Percentiles rank a stretch among this genome's conserved stretches.
phyloP scores from a whole-genome alignment of 495 filamentous ascomycete species.

The Pseudoneurospora amorphoporcata region DNA sequence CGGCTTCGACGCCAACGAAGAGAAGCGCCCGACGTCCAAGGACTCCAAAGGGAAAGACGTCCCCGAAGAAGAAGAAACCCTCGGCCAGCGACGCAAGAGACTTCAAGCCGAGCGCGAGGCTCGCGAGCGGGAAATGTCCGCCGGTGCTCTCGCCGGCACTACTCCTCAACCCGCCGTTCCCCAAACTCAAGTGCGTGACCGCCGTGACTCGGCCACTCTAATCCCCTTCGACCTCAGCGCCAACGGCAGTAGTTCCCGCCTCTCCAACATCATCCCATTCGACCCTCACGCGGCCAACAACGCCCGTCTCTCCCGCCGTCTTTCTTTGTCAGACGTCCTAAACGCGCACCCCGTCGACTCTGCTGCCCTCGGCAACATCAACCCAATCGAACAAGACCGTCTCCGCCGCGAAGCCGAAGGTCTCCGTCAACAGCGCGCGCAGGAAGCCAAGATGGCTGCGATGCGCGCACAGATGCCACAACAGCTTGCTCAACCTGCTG shows the following conservation, averaged over 20 bases:
- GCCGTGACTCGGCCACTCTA: conserved; percentile 13
- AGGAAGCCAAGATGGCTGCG: conserved; percentile 30
- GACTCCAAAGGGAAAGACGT: conserved; percentile 5
- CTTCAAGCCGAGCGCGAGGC: conserved; percentile 64
- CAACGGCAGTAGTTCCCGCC: background rate
- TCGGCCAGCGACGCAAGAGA: conserved; percentile 74
- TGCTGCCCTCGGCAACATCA: conserved; percentile 21
- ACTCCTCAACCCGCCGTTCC: background rate
- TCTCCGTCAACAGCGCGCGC: conserved; percentile 19
- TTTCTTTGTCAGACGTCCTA: conserved; percentile 61
- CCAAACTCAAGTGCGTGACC: conserved; percentile 11
- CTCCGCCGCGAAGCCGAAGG: conserved; percentile 27
- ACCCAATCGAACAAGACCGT: conserved; percentile 25
- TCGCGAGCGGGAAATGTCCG: conserved; percentile 34
- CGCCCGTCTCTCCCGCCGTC: conserved; percentile 20
- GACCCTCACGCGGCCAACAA: background rate
- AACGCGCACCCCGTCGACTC: conserved; percentile 36
- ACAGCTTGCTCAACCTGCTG: conserved; percentile 13
- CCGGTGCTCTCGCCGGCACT: conserved; percentile 4
- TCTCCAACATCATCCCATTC: no score
- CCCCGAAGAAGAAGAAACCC: conserved; percentile 68
- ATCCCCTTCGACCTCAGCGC: conserved; percentile 19
- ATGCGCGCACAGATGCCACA: conserved; percentile 33
- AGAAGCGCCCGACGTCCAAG: conserved; percentile 1
- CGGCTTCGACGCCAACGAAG: conserved; percentile 33